Base-by-base conservation (phyloP, 306 rosid genomes). In the Vigna reflexopilosa region DNA sequence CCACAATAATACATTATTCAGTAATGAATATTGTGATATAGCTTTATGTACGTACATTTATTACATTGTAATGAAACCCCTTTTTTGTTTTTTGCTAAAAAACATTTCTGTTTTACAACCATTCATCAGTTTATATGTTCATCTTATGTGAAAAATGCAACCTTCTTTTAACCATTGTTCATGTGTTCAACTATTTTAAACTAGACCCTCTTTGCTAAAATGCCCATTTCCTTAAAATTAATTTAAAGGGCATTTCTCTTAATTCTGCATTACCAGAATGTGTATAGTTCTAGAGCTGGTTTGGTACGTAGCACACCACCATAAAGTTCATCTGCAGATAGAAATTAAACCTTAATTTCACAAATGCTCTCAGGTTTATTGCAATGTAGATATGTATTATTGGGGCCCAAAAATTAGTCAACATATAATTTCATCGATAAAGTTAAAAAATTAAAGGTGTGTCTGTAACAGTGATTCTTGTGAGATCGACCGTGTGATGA, bases 371-470 rank as follows among this genome's bases (percentile, higher is more conserved):
- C n/a, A 45, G 70, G 16, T 49, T 49, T 24, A 28, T 22, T 30
- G 58, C 59, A 78, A 67, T 17, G 7, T 40, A 5, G 49, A 77
- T 28, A 48, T 52, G 77, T 67, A 7, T 67, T 59, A 42, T 24
- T 32, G 79, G 74, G 82, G 74, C 8, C 54, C 48, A 56, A 48
- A 78, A 16, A 66, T 77, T 45, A 55, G 79, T 78, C 67, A 78
- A 67, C 52, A 64, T 36, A 34, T 77, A 73, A 81, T 73, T 66
- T 72, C 64, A 85, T 54, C 2, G 9, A 44, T 59, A 81, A 66
- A 42, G 74, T 84, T 76, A 38, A 59, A 34, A 6, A 6, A 70
- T 50, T 62, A 64, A 64, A 58, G 55, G 76, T 57, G 78, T 67
- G 22, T 36, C 42, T 47, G 32, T 30, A 54, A 40, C 67, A 81